phyloP scores from a whole-genome alignment of 805 yeast species.

The Candida ascalaphidarum region DNA sequence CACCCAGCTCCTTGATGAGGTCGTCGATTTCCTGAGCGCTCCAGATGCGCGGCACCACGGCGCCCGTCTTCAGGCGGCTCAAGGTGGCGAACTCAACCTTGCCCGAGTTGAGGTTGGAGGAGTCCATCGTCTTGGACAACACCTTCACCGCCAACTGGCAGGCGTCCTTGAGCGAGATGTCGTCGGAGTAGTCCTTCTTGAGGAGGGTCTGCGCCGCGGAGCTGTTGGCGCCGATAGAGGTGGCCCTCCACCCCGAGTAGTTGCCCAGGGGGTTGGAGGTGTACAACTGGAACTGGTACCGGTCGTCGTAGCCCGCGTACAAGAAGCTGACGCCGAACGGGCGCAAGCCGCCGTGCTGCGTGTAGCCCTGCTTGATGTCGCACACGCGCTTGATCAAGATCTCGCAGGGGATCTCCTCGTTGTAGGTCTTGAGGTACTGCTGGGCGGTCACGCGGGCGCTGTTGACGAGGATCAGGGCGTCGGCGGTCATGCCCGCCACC shows the following conservation, averaged over 20 bases:
- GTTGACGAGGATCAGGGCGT: constrained; percentile 85
- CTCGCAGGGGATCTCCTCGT: constrained; percentile 92
- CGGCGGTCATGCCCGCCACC: constrained; percentile 97
- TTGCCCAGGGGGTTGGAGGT: constrained; percentile 97
- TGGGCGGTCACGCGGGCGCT: constrained; percentile 84
- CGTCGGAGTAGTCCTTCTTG: constrained; percentile 91
- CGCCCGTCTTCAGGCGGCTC: constrained; percentile 41
- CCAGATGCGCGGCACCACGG: constrained; percentile 68
- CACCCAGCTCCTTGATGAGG: constrained; percentile 64
- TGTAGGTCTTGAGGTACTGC: constrained; percentile 73
- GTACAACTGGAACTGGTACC: constrained; percentile 83
- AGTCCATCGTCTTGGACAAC: constrained; percentile 88
- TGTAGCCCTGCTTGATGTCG: constrained; percentile 94
- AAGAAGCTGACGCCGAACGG: constrained; percentile 97
- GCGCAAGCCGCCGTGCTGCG: constrained; percentile 97
- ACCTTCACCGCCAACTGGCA: constrained; percentile 85
- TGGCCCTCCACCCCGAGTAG: constrained; percentile 98
- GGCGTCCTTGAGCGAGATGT: constrained; percentile 64
- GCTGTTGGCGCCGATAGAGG: constrained; percentile 92
- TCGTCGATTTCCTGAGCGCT: constrained; percentile 67
- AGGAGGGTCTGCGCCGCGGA: constrained; percentile 92
- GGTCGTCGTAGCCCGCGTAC: constrained; percentile 91
- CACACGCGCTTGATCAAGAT: constrained; percentile 80
- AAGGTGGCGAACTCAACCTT: constrained; percentile 89
- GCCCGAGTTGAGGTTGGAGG: constrained; percentile 75